Conservation (phyloP, 2,329 filamentous ascomycete species). For the Penicillium rolfsii region DNA sequence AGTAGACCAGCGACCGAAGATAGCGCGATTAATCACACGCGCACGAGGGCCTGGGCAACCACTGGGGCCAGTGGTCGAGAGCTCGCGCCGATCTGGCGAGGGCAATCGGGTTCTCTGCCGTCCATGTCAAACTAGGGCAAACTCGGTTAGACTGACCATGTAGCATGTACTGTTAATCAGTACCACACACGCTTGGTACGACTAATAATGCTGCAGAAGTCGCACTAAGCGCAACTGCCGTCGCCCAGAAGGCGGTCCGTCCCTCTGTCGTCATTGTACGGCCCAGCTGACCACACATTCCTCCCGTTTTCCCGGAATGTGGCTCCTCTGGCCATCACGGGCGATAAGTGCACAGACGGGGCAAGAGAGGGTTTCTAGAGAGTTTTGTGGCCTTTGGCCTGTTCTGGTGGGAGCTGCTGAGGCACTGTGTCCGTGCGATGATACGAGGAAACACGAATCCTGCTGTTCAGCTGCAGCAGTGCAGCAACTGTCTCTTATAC, state of each 20-base stretch:
- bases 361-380: background rate
- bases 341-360: background rate
- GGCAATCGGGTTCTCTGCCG: background rate
- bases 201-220: too few species aligned
- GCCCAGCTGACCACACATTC: constrained; percentile 11
- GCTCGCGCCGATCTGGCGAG: constrained; percentile 14
- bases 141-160: too few species aligned
- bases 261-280: constrained; percentile 13
- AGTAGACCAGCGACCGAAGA: background rate
- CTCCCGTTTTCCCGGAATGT: background rate
- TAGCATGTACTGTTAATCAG: too few species aligned
- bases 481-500: too few species aligned
- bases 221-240: background rate
- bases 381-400: background rate
- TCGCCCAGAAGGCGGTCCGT: background rate
- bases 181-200: too few species aligned
- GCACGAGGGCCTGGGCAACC: background rate
- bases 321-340: background rate
- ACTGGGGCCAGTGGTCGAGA: background rate
- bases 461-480: too few species aligned
- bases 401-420: background rate
- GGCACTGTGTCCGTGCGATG: background rate
- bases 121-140: background rate
- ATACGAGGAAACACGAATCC: too few species aligned
- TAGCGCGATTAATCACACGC: constrained; percentile 6